A percentile compares a stretch with the other conserved stretches of the same genome.
phyloP scores from a whole-genome alignment of 768 basidiomycete genomes.

The Phallus indusiatus region DNA sequence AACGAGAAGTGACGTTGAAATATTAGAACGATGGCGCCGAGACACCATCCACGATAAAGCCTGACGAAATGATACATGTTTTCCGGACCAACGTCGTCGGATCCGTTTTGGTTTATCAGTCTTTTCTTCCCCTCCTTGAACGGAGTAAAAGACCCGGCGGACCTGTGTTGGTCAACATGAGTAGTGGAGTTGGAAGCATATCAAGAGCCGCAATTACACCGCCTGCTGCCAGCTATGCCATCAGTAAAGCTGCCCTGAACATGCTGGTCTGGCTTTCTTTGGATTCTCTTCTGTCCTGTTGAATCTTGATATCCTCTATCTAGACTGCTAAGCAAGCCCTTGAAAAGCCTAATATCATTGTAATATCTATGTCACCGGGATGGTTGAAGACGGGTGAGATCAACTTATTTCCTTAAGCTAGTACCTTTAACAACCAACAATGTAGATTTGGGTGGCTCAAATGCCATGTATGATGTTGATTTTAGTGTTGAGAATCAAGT shows the following conservation, averaged over 20 bases:
- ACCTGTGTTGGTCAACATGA: constrained; percentile 26
- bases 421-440: background rate
- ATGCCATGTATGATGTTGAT: constrained; percentile 21
- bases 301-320: constrained; percentile 16
- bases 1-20: too few relatives aligned
- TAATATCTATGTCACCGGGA: constrained; percentile 26
- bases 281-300: background rate
- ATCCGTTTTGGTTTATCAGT: too few relatives aligned
- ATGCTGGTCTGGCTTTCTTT: constrained; percentile 27
- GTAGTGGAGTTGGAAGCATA: constrained; percentile 26
- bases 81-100: too few relatives aligned
- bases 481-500: constrained; percentile 23
- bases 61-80: constrained; percentile 19
- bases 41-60: constrained; percentile 28
- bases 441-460: constrained; percentile 26
- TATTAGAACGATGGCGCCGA: constrained; percentile 20
- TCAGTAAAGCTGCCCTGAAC: constrained; percentile 30
- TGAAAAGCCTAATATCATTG: constrained; percentile 24
- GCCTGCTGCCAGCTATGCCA: constrained; percentile 27
- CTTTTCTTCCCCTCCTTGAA: too few relatives aligned
- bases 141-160: too few relatives aligned
- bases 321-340: constrained; percentile 30
- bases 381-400: constrained; percentile 31
- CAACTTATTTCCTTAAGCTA: too few relatives aligned
- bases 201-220: constrained; percentile 16